A percentile compares a stretch with the other conserved stretches of the same genome.
Conservation (phyloP, 2,329 filamentous ascomycete species). For the Exophiala dermatitidis region DNA sequence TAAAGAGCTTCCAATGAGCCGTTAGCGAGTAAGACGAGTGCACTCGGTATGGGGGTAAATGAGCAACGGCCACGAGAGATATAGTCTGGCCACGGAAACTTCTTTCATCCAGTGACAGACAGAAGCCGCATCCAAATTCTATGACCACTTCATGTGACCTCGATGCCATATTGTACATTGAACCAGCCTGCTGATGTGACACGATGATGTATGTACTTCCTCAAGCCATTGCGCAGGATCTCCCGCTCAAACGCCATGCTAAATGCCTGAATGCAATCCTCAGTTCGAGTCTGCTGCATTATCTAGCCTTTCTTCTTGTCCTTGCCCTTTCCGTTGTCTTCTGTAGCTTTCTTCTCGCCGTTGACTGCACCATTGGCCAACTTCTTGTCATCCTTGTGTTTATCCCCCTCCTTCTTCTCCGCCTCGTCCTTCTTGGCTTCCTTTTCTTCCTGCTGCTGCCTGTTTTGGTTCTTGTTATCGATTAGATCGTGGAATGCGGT, state of each 20-base stretch:
- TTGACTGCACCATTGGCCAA: slow-evolving; percentile 44
- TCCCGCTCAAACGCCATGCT: slow-evolving; percentile 18
- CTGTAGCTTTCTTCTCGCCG: slow-evolving; percentile 49
- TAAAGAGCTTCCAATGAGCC: too few species aligned
- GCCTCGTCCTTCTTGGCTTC: slow-evolving; percentile 68
- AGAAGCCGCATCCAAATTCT: not conserved
- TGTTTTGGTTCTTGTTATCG: slow-evolving; percentile 99
- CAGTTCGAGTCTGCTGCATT: not conserved
- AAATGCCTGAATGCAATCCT: slow-evolving; percentile 1
- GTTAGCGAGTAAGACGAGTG: too few species aligned
- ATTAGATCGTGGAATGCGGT: slow-evolving; percentile 98
- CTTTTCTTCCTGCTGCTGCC: slow-evolving; percentile 93
- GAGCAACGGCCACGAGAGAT: too few species aligned
- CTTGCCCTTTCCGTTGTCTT: slow-evolving; percentile 47
- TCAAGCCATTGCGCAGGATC: not conserved
- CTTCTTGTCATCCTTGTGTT: slow-evolving; percentile 49
- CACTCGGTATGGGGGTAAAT: too few species aligned
- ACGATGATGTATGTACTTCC: not conserved
- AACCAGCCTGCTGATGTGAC: not conserved
- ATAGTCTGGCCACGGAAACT: too few species aligned
- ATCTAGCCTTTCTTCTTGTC: slow-evolving; percentile 50
- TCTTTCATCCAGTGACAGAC: too few species aligned
- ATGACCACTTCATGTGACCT: not conserved
- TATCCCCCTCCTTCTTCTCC: slow-evolving; percentile 56
- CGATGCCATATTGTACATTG: slow-evolving; percentile 3